Evolutionary conservation across 1,139 yeast species (phyloP), one percentile per base, ranked within the genome.

Genomic region (Hyphopichia pseudoburtonii): DNA sequence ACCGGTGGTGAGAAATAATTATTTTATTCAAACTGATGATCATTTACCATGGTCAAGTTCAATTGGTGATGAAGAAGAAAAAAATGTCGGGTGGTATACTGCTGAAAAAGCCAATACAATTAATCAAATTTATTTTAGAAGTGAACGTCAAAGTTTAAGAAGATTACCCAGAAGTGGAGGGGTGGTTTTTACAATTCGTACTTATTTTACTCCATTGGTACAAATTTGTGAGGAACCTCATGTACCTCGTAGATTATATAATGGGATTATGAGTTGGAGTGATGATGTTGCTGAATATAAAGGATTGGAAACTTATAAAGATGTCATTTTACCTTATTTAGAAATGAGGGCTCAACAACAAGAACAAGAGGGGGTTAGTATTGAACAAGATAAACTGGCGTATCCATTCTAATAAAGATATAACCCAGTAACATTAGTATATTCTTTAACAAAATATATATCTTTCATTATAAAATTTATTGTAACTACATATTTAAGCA

Each of bases 101-200:
- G 84, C 86, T 1, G 48, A 57, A n/a, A 57, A 61, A 10, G 83
- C 84, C 2, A 55, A 52, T 1, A 69, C 65, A 30, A 55, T 77
- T 6, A 60, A 58, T 14, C 67, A 70, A 42, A 57, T 80, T 28
- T 76, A 69, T 56, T 79, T 73, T 55, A 66, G 89, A 49, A 77
- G 84, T 32, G 89, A 82, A 54, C 67, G 88, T 47, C 92, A 84
- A 54, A 73, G 85, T 33, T 65, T 84, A 40, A 73, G 89, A 41
- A 71, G 86, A 50, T 63, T 84, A 41, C 88, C 90, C 7, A 67
- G 69, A 38, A 58, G 80, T 2, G 78, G 82, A 7, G 84, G 83
- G 2, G 66, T 80, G 17, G 63, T 77, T 2, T 82, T 82, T 56
- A 79, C 86, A 10, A 69, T 82, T 33, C 63, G 86, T 46, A 81